Evolutionary conservation across 106 monocot species (phyloP), one percentile per base, ranked within the genome.

Genomic region (Dioscorea alata): DNA sequence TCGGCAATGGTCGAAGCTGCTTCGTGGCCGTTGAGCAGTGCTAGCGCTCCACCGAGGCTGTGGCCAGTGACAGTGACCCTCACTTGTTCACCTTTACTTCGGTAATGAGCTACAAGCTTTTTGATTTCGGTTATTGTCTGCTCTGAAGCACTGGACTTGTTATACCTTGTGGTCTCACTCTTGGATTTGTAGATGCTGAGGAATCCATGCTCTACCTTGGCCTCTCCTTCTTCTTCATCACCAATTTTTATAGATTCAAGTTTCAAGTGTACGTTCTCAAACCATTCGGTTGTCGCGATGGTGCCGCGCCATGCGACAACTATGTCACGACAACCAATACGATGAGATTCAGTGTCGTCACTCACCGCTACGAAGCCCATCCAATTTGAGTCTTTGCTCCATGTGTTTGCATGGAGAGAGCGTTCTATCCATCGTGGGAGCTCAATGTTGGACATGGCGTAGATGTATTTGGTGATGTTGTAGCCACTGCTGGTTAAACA

Each of bases 11-110:
- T 9, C 0, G 73, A 58, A 33, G 77, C 79, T 10, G 84, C 81
- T 49, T 91, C 91, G 59, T 77, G 71, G 23, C 87, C 91, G 35
- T 78, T 87, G 54, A 87, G 82, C 22, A 79, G 73, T 0, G 91
- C 81, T 3, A 91, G 77, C 20, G 91, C 91, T 13, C 87, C 91
- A 57, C 91, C 91, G 20, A 87, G 87, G 70, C 91, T 87, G 74
- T 91, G 91, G 12, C 91, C 91, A 16, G 91, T 82, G 71, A 91
- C 52, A 2, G 91, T 91, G 9, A 91, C 50, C 75, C 77, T 77
- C 14, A 84, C 87, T 69, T 84, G 72, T 69, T 91, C 91, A 8
- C 84, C 87, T 17, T 49, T 79, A 9, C 58, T 33, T 24, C 63
- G 49, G 78, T 87, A 85, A 12, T 52, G 53, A 10, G 63, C 62